Percentiles rank a stretch among this genome's conserved stretches.
Evolutionary conservation across 2,329 filamentous ascomycete species (phyloP).

Genomic region (Sphaerostilbella broomeana): DNA sequence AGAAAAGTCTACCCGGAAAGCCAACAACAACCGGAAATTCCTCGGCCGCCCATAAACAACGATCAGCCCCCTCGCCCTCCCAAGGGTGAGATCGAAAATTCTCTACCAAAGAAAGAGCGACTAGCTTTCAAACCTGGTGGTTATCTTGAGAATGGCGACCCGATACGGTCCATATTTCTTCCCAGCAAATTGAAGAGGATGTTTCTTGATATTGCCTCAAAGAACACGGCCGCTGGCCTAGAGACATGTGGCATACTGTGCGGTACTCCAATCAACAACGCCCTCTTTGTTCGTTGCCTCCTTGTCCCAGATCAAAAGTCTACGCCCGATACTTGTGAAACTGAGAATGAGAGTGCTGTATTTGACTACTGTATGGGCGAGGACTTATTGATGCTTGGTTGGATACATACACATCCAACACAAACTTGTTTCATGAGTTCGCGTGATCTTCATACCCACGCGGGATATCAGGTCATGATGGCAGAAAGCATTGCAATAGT

Average conservation of each 20-base stretch:
- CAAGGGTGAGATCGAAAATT: constrained; percentile 22
- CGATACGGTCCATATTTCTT: constrained; percentile 81
- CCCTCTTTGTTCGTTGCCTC: constrained; percentile 81
- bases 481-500: constrained; percentile 96
- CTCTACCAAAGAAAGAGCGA: constrained; percentile 43
- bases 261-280: constrained; percentile 85
- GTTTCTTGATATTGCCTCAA: constrained; percentile 67
- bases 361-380: constrained; percentile 86
- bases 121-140: constrained; percentile 70
- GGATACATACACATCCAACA: constrained; percentile 96
- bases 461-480: constrained; percentile 92
- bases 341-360: constrained; percentile 73
- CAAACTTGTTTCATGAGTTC: constrained; percentile 98
- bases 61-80: constrained; percentile 23
- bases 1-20: constrained; percentile 13
- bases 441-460: constrained; percentile 86
- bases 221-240: constrained; percentile 74
- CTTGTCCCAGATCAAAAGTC: constrained; percentile 87
- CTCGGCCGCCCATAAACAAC: neutral
- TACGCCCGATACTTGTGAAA: constrained; percentile 92
- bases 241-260: constrained; percentile 96
- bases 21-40: constrained; percentile 12
- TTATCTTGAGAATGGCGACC: constrained; percentile 82
- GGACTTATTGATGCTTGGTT: constrained; percentile 80
- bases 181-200: constrained; percentile 64